Conservation (phyloP, 805 yeast species). For the Maudiozyma serrabonitensis region DNA sequence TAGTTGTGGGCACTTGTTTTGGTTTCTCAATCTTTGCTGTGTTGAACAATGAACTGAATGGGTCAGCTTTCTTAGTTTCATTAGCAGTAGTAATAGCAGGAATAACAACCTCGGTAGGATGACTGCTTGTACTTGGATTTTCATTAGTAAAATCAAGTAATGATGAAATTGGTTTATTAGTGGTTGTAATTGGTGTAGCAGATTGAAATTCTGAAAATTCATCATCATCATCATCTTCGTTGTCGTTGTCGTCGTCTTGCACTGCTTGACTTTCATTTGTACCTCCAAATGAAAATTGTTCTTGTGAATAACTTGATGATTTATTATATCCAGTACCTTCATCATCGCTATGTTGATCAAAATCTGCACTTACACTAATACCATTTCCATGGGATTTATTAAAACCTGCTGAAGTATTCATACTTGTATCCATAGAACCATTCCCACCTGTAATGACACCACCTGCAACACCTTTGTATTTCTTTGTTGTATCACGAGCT, state of each 20-base stretch:
- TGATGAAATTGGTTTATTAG: conserved; percentile 9
- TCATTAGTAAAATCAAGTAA: conserved; percentile 23
- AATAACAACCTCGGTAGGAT: background rate
- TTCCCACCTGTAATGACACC: conserved; percentile 29
- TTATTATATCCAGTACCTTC: conserved; percentile 25
- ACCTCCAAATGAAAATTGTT: conserved; percentile 48
- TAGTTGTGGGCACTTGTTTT: background rate
- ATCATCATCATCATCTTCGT: conserved; percentile 49
- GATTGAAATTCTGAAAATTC: conserved; percentile 76
- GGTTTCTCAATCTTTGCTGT: conserved; percentile 3
- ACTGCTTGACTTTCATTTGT: background rate
- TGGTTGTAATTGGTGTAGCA: conserved; percentile 37
- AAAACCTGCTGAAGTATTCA: conserved; percentile 25
- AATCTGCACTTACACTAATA: conserved; percentile 31
- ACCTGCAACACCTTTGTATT: conserved; percentile 73
- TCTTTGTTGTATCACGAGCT: conserved; percentile 77
- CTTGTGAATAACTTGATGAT: background rate
- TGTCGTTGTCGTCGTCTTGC: conserved; percentile 23
- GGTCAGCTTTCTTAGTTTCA: conserved; percentile 43
- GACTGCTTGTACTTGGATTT: conserved; percentile 14
- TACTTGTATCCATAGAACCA: conserved; percentile 1
- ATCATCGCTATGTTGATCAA: conserved; percentile 42
- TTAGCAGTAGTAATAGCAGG: conserved; percentile 28
- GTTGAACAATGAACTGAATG: conserved; percentile 57
- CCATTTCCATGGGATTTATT: conserved; percentile 18